Base-by-base conservation (phyloP, 371 early-diverging fungal species). In the Caulochytrium protostelioides region DNA sequence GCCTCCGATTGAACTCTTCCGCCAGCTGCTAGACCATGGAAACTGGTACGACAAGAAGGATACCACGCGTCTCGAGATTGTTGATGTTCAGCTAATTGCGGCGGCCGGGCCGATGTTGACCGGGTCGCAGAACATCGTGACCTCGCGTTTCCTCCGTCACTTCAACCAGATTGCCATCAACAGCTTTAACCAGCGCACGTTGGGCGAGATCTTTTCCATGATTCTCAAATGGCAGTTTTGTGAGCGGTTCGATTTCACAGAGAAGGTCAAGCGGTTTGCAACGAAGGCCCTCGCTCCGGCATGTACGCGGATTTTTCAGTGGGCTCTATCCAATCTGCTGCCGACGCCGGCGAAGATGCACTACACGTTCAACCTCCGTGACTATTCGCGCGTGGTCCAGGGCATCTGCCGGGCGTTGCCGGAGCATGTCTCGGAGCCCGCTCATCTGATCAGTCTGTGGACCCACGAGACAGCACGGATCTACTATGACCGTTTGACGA, bases 11-110 rank as follows among this genome's bases (percentile, higher is more conserved):
- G 68, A 67, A 43, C 44, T 67, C 25, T 60, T 67, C 36, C 34
- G 68, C 8, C 68, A 67, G 32, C 64, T 52, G 50, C 43, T 47
- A 6, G 68, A 67, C 39, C 68, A 67, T 35, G 62, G 60, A 6
- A 63, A 67, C 42, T 67, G 68, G 68, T 67, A 67, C 38, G 68
- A 67, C 42, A 50, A 52, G 26, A 67, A 67, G 37, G 68, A 67
- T 36, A 63, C 64, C 0, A 52, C 64, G 7, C 38, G 38, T 17
- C 23, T 67, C 4, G 64, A 64, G 30, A 34, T 67, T 9, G 52
- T 64, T 22, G 63, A 67, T 35, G 52, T 67, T 19, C 64, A 61
- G 44, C 36, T 67, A 9, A 35, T 67, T 15, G 43, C 54, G 0
- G 68, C 68, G 0, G 62, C 64, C 64, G 62, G 64, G 0, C 68